A percentile compares a stretch with the other conserved stretches of the same genome.
phyloP scores from a whole-genome alignment of 2,329 filamentous ascomycete species.

The Cyanodermella asteris region DNA sequence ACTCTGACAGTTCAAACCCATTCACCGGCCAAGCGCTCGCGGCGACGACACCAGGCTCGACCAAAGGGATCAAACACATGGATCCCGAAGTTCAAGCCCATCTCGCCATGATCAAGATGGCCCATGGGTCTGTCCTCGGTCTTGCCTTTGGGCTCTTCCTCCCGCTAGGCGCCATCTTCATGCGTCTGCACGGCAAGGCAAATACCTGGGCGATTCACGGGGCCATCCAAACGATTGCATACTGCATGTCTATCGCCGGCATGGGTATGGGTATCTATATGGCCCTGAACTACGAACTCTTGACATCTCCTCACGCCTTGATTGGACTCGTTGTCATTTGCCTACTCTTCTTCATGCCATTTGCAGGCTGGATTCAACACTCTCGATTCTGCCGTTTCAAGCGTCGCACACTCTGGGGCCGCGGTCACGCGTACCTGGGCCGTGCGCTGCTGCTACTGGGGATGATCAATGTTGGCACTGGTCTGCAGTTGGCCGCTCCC shows the following conservation, averaged over 20 bases:
- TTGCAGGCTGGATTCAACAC: slow-evolving; percentile 24
- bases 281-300: slow-evolving; percentile 13
- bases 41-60: too few relatives aligned
- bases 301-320: slow-evolving; percentile 20
- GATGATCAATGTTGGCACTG: slow-evolving; percentile 9
- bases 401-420: slow-evolving; percentile 20
- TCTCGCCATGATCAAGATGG: too few relatives aligned
- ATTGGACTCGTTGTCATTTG: slow-evolving; percentile 23
- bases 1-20: too few relatives aligned
- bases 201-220: slow-evolving; percentile 18
- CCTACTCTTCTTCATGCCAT: slow-evolving; percentile 20
- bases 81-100: too few relatives aligned
- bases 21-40: too few relatives aligned
- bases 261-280: slow-evolving; percentile 24
- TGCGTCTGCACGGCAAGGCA: slow-evolving; percentile 18
- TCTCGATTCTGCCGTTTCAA: slow-evolving; percentile 19
- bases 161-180: slow-evolving; percentile 22
- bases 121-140: slow-evolving; percentile 22
- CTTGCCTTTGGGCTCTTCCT: slow-evolving; percentile 23
- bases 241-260: slow-evolving; percentile 17
- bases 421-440: slow-evolving; percentile 23
- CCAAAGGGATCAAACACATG: too few relatives aligned
- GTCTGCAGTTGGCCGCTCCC: slow-evolving; percentile 7
- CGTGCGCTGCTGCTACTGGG: slow-evolving; percentile 10
- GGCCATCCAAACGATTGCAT: slow-evolving; percentile 17